Percentiles rank a stretch among this genome's conserved stretches.
These are phyloP conservation scores for Claviceps citrina DNA, from an alignment of 2,329 filamentous ascomycete genomes.

Conservation along the genomic window DNA sequence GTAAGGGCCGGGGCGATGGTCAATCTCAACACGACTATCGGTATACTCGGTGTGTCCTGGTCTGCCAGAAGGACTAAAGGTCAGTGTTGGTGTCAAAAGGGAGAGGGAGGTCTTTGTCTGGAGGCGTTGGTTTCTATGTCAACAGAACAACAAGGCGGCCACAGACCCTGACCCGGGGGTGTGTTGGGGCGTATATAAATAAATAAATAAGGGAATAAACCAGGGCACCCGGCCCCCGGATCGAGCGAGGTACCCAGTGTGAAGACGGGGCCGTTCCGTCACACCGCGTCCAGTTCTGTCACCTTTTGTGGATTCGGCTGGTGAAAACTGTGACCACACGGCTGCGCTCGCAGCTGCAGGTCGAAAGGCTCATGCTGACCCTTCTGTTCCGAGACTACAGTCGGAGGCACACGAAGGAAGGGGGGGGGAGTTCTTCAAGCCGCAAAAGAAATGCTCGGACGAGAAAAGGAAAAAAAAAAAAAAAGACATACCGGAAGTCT, in stretches of 20 bases:
- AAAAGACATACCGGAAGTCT: conserved; percentile 35
- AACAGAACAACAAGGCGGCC: conserved; percentile 9
- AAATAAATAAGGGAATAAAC: background rate
- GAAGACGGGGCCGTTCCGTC: background rate
- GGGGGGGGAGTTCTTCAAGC: background rate
- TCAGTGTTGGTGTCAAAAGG: conserved; percentile 7
- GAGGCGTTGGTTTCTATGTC: conserved; percentile 10
- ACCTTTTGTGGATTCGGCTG: background rate
- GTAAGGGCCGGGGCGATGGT: conserved; percentile 34
- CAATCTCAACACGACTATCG: conserved; percentile 52
- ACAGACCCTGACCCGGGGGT: conserved; percentile 11
- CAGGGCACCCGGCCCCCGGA: too few relatives aligned
- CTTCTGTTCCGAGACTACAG: background rate
- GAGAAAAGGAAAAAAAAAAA: conserved; percentile 7
- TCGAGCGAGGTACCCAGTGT: conserved; percentile 1
- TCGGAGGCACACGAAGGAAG: background rate
- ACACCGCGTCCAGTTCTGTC: conserved; percentile 4
- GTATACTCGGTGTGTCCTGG: conserved; percentile 33
- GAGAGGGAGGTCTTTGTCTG: conserved; percentile 14
- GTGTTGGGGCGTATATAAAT: conserved; percentile 1
- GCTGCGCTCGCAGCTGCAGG: background rate
- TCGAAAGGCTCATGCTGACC: conserved; percentile 1
- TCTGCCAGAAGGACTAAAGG: conserved; percentile 10
- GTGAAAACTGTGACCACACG: conserved; percentile 1
- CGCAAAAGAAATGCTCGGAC: background rate